phyloP scores from a whole-genome alignment of 805 yeast genomes.

The Metschnikowia corniflorae region DNA sequence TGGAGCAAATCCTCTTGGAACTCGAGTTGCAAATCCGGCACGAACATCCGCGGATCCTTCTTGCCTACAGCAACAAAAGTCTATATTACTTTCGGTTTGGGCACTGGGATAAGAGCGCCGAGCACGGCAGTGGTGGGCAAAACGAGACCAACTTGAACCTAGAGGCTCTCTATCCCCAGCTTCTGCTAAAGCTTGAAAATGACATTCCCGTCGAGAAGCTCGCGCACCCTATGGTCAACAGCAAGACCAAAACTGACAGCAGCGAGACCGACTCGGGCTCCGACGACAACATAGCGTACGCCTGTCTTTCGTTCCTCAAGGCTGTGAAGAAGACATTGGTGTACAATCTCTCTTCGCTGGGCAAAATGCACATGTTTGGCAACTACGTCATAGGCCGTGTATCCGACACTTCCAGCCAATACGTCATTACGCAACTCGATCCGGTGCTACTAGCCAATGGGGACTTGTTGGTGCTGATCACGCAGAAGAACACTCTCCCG shows the following conservation, averaged over 20 bases:
- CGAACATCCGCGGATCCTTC: conserved; percentile 34
- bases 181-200: conserved; percentile 23
- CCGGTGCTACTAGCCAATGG: conserved; percentile 38
- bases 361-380: conserved; percentile 33
- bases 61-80: conserved; percentile 40
- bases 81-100: conserved; percentile 35
- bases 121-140: not conserved
- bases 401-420: conserved; percentile 9
- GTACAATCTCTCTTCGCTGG: conserved; percentile 28
- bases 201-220: conserved; percentile 24
- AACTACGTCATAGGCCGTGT: conserved; percentile 25
- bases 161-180: conserved; percentile 21
- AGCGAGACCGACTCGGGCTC: not conserved
- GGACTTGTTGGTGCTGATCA: conserved; percentile 33
- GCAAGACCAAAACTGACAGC: conserved; percentile 6
- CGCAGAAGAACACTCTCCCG: conserved; percentile 22
- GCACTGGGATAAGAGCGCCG: conserved; percentile 15
- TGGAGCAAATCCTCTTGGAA: conserved; percentile 40
- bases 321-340: conserved; percentile 38
- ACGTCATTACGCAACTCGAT: conserved; percentile 32
- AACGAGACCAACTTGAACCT: conserved; percentile 1
- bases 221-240: conserved; percentile 29
- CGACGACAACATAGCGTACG: conserved; percentile 30
- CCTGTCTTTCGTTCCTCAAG: conserved; percentile 36
- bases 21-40: conserved; percentile 36